Base-by-base conservation (phyloP, 2,329 filamentous ascomycete species). In the Fusarium temperatum region DNA sequence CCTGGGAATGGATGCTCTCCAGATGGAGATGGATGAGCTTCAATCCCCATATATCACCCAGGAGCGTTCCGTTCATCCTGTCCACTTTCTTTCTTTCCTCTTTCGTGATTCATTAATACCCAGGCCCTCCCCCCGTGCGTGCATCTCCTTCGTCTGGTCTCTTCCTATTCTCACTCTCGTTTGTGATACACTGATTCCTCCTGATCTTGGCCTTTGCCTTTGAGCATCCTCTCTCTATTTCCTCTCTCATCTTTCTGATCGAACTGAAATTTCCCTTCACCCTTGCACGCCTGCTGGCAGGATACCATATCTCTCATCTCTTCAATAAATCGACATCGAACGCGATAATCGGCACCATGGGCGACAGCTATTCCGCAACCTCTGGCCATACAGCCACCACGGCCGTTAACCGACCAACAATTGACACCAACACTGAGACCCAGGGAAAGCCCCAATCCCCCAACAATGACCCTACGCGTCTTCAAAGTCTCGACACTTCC, bases 211-310 rank as follows among this genome's bases (percentile, higher is more conserved):
- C 59, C 63, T 51, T 45, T 47, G 38, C 28, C 24, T 35, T 56
- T 63, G 58, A 65, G 67, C 53, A 63, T 65, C 47, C 42, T 45
- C 59, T 67, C 66, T 56, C 54, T 65, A 32, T 58, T 54, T 41
- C 38, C 51, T 28, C 56, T 20, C 26, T 36, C 50, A 44, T 62
- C 59, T 45, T 35, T 30, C 17, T 20, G 28, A 56, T 36, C 14
- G 51, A 30, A 53, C 39, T 50, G 24, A 55, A 50, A 45, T 26
- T 32, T 36, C 26, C 36, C 42, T 58, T 53, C 24, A 56, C 56
- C 42, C 20, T 44, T 47, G 47, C 32, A 56, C 56, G 63, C 75
- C 75, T 78, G 76, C 76, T 75, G 76, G 76, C 76, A 78, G 76
- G 76, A 77, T 63, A 26, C 55, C 5, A n/a, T 28, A 15, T 32